Evolutionary conservation across 202 grass and related monocot species (phyloP).

Genomic region (Digitaria exilis): DNA sequence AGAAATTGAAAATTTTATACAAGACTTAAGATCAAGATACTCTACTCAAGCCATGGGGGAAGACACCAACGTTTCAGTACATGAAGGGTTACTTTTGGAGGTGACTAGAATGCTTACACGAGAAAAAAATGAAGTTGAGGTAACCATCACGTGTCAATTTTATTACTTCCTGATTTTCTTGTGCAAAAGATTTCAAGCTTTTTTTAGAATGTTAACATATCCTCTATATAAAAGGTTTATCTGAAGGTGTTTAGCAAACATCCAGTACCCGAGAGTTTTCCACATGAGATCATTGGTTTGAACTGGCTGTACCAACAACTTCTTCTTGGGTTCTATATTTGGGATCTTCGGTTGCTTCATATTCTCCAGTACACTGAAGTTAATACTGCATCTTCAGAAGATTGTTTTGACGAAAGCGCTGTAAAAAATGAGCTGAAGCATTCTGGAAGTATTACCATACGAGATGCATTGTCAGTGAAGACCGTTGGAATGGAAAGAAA

Average conservation of each 20-base stretch:
- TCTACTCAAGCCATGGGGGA: constrained; percentile 22
- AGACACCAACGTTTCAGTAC: not conserved
- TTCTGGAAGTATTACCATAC: not conserved
- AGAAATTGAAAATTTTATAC: constrained; percentile 58
- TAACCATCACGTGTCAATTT: constrained; percentile 32
- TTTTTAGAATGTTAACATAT: constrained; percentile 27
- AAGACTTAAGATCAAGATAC: constrained; percentile 62
- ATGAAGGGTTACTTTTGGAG: constrained; percentile 53
- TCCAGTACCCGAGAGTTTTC: constrained; percentile 32
- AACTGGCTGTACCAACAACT: constrained; percentile 89
- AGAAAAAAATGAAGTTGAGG: constrained; percentile 75
- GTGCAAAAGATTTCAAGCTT: not conserved
- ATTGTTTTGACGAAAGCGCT: constrained; percentile 27
- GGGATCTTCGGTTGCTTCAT: constrained; percentile 74
- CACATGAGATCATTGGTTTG: constrained; percentile 66
- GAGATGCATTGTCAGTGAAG: constrained; percentile 4
- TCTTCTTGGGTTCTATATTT: constrained; percentile 78
- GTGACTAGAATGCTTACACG: constrained; percentile 54
- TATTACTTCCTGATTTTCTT: constrained; percentile 6
- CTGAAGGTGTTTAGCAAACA: constrained; percentile 41
- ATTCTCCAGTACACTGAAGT: constrained; percentile 52
- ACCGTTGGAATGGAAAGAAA: constrained; percentile 32
- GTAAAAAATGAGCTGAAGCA: too few relatives aligned
- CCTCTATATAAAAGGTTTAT: constrained; percentile 51
- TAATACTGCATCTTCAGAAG: constrained; percentile 27